Evolutionary conservation across 108 stramenopile species (phyloP), one percentile per base, ranked within the genome.

Genomic region (Cyclotella baltica): DNA sequence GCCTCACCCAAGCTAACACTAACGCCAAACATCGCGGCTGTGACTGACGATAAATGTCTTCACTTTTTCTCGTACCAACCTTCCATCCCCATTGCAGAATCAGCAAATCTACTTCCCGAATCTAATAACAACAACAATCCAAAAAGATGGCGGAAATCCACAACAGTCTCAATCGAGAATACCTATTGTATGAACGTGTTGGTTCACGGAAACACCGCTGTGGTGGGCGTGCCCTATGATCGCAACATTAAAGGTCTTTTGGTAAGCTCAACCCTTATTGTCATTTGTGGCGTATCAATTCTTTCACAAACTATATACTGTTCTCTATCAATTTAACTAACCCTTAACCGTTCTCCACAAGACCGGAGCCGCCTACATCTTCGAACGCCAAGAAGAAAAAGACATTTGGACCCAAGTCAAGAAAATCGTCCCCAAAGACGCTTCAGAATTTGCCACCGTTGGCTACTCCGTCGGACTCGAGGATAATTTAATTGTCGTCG

Each of bases 191-290:
- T 80, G n/a, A 53, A 34, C 33, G 55, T 80, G 8, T 72, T 50
- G 48, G 37, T 55, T 3, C 28, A 3, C 23, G 33, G 38, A 33
- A 56, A 78, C 36, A 80, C 78, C 15, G 71, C 71, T 25, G 57
- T 80, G 10, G 62, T 80, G 15, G 78, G 78, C 22, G 78, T 80
- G 35, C 78, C 78, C n/a, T 73, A 80, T 37, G 78, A 80, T 67
- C 70, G 70, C 25, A 72, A 80, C 40, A 35, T 51, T 19, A 80
- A 56, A 52, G 78, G 78, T 1, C 33, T 80, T 22, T 38, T 80
- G n/a, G n/a, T n/a, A n/a, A n/a, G n/a, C n/a, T n/a, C n/a, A n/a
- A n/a, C n/a, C n/a, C n/a, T n/a, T n/a, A n/a, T n/a, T n/a, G n/a
- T n/a, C n/a, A n/a, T n/a, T n/a, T n/a, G n/a, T n/a, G n/a, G n/a